Evolutionary conservation across 805 yeast genomes (phyloP).

Genomic region (Saturnispora hagleri): DNA sequence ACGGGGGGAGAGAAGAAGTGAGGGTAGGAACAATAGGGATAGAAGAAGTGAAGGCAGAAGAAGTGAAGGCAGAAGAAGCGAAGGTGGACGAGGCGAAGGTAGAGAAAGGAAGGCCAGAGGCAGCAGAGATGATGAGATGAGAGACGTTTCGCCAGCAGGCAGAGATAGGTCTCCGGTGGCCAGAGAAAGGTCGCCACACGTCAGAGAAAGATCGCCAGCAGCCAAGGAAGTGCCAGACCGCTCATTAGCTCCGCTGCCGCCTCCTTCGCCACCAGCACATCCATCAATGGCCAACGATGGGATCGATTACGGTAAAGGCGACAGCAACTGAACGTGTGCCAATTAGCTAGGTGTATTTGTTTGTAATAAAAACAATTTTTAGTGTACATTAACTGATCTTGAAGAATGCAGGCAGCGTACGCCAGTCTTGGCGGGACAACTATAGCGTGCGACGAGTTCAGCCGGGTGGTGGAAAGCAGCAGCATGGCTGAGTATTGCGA

Average conservation of each 20-base stretch:
- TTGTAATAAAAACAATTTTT: no score
- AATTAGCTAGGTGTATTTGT: background rate
- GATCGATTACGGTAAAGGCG: slow-evolving; percentile 11
- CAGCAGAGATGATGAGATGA: background rate
- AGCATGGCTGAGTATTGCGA: no score
- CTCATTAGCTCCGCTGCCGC: slow-evolving; percentile 1
- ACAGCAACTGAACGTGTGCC: background rate
- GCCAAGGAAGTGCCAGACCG: background rate
- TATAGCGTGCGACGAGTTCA: no score
- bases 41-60: slow-evolving; percentile 10
- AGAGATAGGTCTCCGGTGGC: background rate
- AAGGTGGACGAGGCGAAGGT: background rate
- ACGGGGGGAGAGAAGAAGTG: slow-evolving; percentile 10
- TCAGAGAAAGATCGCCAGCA: background rate
- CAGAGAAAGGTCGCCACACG: background rate
- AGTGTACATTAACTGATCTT: background rate
- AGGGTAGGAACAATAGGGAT: slow-evolving; percentile 10
- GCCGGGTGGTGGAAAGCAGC: no score
- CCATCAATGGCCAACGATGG: background rate
- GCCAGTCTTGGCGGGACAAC: no score
- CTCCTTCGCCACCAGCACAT: slow-evolving; percentile 5
- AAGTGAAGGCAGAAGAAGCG: slow-evolving; percentile 12
- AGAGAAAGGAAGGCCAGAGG: slow-evolving; percentile 5
- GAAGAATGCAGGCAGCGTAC: no score
- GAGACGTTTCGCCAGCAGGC: background rate